Base-by-base conservation (phyloP, 164 flowering plant genomes). In the Magnolia changhungtana region DNA sequence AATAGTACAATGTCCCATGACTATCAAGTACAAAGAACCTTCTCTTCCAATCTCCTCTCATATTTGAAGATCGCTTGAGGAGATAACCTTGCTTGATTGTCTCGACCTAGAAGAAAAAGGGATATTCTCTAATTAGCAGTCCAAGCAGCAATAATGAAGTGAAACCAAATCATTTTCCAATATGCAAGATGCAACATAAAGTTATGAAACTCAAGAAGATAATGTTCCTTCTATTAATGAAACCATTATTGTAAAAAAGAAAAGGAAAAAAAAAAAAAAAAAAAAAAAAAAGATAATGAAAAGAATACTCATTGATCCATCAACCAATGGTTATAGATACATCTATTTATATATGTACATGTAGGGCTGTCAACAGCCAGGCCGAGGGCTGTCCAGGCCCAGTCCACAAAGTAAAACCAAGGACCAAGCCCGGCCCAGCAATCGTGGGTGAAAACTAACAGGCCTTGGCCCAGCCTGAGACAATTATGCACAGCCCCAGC, bases 11-110 rank as follows among this genome's bases (percentile, higher is more conserved):
- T 65, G 87, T 85, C 75, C 98, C 98, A 63, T 83, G 93, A 76
- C 87, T 92, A 78, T 95, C 92, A 72, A 95, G 98, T 55, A 95
- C 94, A 84, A 95, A 95, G 78, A 92, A 95, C 72, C 96, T 86
- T 81, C 98, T 88, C 80, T 92, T 95, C 96, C 97, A 93, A 78
- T 93, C 94, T 75, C 90, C 92, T 76, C 97, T 91, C 78, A 88
- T 79, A 81, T 85, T 87, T 69, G 95, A 89, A 76, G 97, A 89
- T 76, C 91, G 86, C 81, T 93, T 93, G 67, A 92, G 80, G 63
- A 95, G 91, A 83, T 95, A 93, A 0, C 98, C 98, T 85, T 95
- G 94, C 77, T 91, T 93, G 79, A 95, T 90, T 21, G 91, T 90
- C 82, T 87, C 89, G 67, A 91, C 91, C 98, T 93, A 69, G 71